Evolutionary conservation across 2,329 filamentous ascomycete genomes (phyloP), one percentile per base, ranked within the genome.

Genomic region (Pseudopyricularia cyperi): DNA sequence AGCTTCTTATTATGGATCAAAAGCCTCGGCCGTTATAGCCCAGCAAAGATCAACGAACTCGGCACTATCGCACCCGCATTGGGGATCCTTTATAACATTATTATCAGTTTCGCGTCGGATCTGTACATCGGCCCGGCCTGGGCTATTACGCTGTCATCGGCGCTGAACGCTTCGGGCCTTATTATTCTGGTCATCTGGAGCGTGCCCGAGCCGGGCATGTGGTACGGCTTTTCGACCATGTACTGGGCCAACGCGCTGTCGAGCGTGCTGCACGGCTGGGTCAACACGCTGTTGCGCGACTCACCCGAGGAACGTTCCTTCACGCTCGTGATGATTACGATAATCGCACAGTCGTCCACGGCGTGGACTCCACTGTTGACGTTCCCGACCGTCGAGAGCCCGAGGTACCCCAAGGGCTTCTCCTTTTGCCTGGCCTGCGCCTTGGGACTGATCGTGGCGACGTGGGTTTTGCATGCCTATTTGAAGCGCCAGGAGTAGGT

Each of bases 1-100:
- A 71, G 69, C 0, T 81, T 75, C 53, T 60, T 80, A 3, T 66
- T 82, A 0, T 82, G 77, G 77, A 64, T 82, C 47, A 80, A 80
- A 62, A 76, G 71, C 52, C 58, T 80, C 14, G 26, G 19, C 46
- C 50, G 22, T 4, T 52, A 54, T 44, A 46, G 39, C 9, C 44
- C 51, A 2, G n/a, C 53, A 8, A 48, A 49, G 8, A 35, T 52
- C 47, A 55, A 51, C 44, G 30, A 53, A 15, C 48, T 55, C 19
- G 46, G 46, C 3, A 17, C 46, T 24, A 48, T 48, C 26, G n/a
- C 46, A 11, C 46, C 46, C 1, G 77, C 68, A 0, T 57, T 81
- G 1, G 77, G 77, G 0, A 80, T 80, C 2, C 72, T 80, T 52
- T 81, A 77, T 56, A 73, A 70, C 0, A 63, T 80, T 0, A 66